Evolutionary conservation across 768 basidiomycete species (phyloP).

Genomic region (Xerocomellus intermedius): DNA sequence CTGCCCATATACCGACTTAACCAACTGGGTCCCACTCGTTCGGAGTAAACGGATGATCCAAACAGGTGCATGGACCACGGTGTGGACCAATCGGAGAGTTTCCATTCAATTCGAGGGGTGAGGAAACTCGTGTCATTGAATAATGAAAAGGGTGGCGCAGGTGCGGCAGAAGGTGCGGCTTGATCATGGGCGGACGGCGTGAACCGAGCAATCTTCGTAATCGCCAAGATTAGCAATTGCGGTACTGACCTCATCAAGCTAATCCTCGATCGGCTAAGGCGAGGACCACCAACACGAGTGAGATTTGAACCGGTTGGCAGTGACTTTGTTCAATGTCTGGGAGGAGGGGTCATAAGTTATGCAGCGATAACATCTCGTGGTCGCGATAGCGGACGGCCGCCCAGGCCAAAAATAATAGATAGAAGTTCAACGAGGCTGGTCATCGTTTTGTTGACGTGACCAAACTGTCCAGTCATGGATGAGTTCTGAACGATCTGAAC

Average conservation of each 20-base stretch:
- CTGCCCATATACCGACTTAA: background rate
- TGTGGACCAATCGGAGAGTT: slow-evolving; percentile 2
- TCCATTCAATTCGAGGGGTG: slow-evolving; percentile 5
- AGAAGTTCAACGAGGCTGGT: too few species aligned
- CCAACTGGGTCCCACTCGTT: background rate
- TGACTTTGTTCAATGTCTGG: background rate
- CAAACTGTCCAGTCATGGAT: background rate
- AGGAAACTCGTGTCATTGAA: background rate
- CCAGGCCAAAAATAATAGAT: background rate
- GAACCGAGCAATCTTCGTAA: slow-evolving; percentile 8
- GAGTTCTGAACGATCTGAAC: background rate
- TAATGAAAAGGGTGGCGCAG: background rate
- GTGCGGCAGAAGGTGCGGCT: background rate
- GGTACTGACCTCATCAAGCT: slow-evolving; percentile 9
- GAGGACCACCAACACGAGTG: background rate
- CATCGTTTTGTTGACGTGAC: too few species aligned
- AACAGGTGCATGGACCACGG: background rate
- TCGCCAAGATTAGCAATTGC: slow-evolving; percentile 2
- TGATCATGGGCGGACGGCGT: background rate
- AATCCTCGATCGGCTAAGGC: background rate
- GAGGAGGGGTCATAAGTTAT: background rate
- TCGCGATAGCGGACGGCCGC: background rate
- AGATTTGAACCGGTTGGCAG: slow-evolving; percentile 8
- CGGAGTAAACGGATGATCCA: slow-evolving; percentile 8
- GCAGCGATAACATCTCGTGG: background rate